Evolutionary conservation across 2,329 filamentous ascomycete genomes (phyloP).

Genomic region (Ilyonectria sp.): DNA sequence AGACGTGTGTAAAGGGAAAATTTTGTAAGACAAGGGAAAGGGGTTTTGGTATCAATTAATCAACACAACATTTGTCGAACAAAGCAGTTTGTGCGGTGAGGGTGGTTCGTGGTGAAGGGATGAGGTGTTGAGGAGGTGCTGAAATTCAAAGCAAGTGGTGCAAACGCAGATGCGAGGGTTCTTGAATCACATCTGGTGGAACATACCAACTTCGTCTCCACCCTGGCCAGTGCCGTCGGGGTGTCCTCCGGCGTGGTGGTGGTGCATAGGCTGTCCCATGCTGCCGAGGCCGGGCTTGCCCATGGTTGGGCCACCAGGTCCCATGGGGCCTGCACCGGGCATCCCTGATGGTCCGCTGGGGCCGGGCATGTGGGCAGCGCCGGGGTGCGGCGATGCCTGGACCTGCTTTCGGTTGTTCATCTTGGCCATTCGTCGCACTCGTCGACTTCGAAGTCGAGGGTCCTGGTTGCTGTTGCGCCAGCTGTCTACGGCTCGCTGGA

Average conservation of each 20-base stretch:
- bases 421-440: slow-evolving; percentile 96
- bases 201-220: slow-evolving; percentile 97
- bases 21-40: slow-evolving; percentile 40
- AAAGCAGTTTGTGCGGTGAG: slow-evolving; percentile 44
- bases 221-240: slow-evolving; percentile 72
- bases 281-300: slow-evolving; percentile 76
- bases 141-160: slow-evolving; percentile 46
- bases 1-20: slow-evolving; percentile 40
- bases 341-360: slow-evolving; percentile 76
- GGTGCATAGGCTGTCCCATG: slow-evolving; percentile 80
- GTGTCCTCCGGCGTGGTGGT: slow-evolving; percentile 66
- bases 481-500: slow-evolving; percentile 97
- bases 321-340: slow-evolving; percentile 75
- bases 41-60: slow-evolving; percentile 58
- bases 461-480: slow-evolving; percentile 99
- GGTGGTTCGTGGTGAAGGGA: slow-evolving; percentile 28
- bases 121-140: slow-evolving; percentile 37
- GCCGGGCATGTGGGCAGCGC: slow-evolving; percentile 76
- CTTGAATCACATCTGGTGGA: slow-evolving; percentile 87
- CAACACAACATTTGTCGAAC: slow-evolving; percentile 50
- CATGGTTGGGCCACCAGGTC: slow-evolving; percentile 68
- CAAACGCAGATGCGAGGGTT: slow-evolving; percentile 56
- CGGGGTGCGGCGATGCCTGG: slow-evolving; percentile 68
- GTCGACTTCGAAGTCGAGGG: slow-evolving; percentile 87
- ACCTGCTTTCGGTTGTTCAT: slow-evolving; percentile 88